Percentiles rank a stretch among this genome's conserved stretches.
Conservation (phyloP, 73 alveolate genomes). For the Stentor roeselii region DNA sequence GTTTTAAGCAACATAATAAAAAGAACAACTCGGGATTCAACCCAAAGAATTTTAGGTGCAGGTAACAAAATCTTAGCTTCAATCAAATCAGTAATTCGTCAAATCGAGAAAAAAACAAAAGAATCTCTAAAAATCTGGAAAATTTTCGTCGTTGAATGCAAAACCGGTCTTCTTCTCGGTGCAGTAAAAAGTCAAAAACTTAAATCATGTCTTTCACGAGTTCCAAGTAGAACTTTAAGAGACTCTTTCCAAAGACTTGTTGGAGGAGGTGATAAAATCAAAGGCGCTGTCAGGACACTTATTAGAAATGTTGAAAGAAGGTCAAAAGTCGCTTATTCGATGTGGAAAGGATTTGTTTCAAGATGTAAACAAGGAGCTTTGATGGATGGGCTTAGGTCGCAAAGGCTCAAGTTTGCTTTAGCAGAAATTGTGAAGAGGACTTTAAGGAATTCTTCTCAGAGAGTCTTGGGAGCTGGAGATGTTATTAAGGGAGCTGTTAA, state of each 20-base stretch:
- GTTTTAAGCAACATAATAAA: neutral
- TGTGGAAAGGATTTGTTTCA: neutral
- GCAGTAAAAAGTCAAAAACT: neutral
- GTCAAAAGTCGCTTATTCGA: neutral
- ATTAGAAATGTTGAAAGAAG: neutral
- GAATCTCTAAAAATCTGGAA: constrained; percentile 1
- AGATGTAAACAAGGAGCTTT: constrained; percentile 10
- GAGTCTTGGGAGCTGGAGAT: constrained; percentile 2
- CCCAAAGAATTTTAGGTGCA: constrained; percentile 12
- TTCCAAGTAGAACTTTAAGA: neutral
- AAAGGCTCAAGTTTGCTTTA: constrained; percentile 4
- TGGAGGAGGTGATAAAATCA: constrained; percentile 25
- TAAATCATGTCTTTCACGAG: neutral
- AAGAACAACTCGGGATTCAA: constrained; percentile 4
- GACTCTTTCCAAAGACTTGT: neutral
- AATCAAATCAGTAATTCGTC: neutral
- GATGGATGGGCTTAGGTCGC: neutral
- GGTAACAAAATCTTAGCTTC: neutral
- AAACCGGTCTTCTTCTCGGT: neutral
- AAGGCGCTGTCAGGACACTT: neutral
- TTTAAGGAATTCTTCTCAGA: constrained; percentile 4
- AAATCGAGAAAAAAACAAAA: neutral
- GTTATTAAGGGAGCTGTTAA: neutral
- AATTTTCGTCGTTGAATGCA: neutral
- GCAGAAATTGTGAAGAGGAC: neutral